Percentiles rank a stretch among this genome's conserved stretches.
Evolutionary conservation across 2,329 filamentous ascomycete species (phyloP).

Genomic region (Pseudogymnoascus sp.): DNA sequence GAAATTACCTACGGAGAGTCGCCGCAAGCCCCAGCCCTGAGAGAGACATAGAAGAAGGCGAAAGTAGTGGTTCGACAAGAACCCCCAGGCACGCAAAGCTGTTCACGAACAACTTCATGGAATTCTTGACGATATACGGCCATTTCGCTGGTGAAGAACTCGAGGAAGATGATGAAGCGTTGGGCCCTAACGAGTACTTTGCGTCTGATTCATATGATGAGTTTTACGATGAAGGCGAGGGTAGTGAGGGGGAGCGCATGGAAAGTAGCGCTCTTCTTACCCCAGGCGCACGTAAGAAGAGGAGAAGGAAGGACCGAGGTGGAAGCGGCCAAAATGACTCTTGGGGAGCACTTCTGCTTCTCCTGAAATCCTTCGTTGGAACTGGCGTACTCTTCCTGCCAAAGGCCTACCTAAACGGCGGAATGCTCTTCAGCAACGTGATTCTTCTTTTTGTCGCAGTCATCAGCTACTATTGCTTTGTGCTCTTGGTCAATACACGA

Average conservation of each 20-base stretch:
- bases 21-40: conserved; percentile 52
- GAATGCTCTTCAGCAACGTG: conserved; percentile 92
- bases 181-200: conserved; percentile 86
- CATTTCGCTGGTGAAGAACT: conserved; percentile 97
- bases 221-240: conserved; percentile 39
- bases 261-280: conserved; percentile 81
- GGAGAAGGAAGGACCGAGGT: conserved; percentile 67
- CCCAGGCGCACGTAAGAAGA: conserved; percentile 56
- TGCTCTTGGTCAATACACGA: conserved; percentile 80
- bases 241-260: conserved; percentile 65
- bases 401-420: conserved; percentile 87
- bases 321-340: conserved; percentile 69
- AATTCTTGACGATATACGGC: conserved; percentile 90
- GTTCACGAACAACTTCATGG: conserved; percentile 87
- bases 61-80: conserved; percentile 31
- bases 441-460: conserved; percentile 79
- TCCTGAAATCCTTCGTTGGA: conserved; percentile 96
- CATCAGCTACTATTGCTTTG: conserved; percentile 95
- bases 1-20: conserved; percentile 75
- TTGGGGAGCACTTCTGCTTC: conserved; percentile 69
- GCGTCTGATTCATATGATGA: conserved; percentile 65
- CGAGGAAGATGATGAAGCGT: conserved; percentile 88
- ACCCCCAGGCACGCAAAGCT: conserved; percentile 47
- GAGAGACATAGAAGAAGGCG: conserved; percentile 27
- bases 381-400: conserved; percentile 92